phyloP scores from a whole-genome alignment of 2,329 filamentous ascomycete genomes.

The Aureobasidium uvarum region DNA sequence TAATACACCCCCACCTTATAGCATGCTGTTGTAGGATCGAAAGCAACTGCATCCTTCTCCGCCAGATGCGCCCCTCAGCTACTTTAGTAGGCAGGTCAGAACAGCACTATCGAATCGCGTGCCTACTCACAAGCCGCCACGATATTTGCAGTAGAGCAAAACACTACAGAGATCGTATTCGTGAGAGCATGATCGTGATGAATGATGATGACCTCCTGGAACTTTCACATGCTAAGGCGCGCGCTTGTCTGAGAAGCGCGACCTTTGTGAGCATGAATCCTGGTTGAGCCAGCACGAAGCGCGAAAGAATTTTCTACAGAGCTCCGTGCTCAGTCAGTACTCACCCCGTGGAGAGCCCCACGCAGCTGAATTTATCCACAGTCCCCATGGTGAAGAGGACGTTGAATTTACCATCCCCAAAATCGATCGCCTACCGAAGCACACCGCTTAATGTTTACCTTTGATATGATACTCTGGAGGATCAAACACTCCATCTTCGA shows the following conservation, averaged over 20 bases:
- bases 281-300: slow-evolving; percentile 6
- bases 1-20: neutral
- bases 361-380: slow-evolving; percentile 7
- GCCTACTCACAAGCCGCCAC: slow-evolving; percentile 3
- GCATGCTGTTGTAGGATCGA: slow-evolving; percentile 12
- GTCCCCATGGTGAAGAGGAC: slow-evolving; percentile 15
- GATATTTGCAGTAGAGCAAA: neutral
- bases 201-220: neutral
- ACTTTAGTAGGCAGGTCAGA: neutral
- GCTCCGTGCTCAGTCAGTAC: slow-evolving; percentile 5
- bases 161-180: neutral
- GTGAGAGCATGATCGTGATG: neutral
- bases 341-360: slow-evolving; percentile 20
- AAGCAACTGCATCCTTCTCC: slow-evolving; percentile 17
- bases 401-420: slow-evolving; percentile 7
- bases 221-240: slow-evolving; percentile 3
- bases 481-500: slow-evolving; percentile 17
- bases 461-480: slow-evolving; percentile 7
- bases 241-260: slow-evolving; percentile 12
- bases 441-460: slow-evolving; percentile 19
- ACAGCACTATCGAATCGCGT: slow-evolving; percentile 13
- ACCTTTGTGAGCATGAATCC: neutral
- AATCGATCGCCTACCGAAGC: slow-evolving; percentile 14
- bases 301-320: slow-evolving; percentile 18
- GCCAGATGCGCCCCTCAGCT: neutral